Evolutionary conservation across 768 basidiomycete genomes (phyloP), one percentile per base, ranked within the genome.

Genomic region (Amanita inopinata): DNA sequence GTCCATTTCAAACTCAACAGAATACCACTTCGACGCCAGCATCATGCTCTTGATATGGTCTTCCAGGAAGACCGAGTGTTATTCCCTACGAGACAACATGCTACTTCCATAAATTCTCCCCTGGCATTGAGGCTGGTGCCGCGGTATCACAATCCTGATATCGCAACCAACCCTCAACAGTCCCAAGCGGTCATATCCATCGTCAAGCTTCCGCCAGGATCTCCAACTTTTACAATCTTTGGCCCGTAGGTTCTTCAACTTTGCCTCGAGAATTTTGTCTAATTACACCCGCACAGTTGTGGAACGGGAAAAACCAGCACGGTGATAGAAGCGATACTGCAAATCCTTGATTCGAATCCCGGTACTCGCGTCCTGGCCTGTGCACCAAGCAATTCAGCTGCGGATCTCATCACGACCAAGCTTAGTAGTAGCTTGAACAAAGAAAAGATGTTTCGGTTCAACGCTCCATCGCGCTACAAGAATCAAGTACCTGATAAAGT

Each of bases 281-380:
- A 9, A 23, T n/a, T 24, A 15, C 18, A 15, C 15, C 31, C 25
- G 70, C 67, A 5, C 70, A 44, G 43, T n/a, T 44, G 70, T 6
- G 71, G 71, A 4, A 78, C 76, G 0, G 76, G 76, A 1, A 78
- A 78, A 54, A 78, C 76, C 0, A 65, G 74, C 9, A 74, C 71
- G 0, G 57, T 70, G 2, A 63, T 75, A 2, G 74, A 76, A 51
- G 63, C 68, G 0, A 73, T 76, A 4, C 58, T 52, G 0, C 74
- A 76, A 46, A 43, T 76, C 5, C 55, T 74, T 3, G 37, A 43
- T 1, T 23, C 24, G 2, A 46, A 64, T 40, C 61, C 64, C 0
- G 28, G 50, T 1, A 57, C 68, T 1, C 57, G 54, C 8, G 57
- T 76, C 33, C 58, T 76, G 9, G 72, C 65, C 0, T 74, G 73